These are phyloP conservation scores for Lodderomyces oxycetoniae DNA, from an alignment of 1,139 yeast species.

Conservation along the genomic window DNA sequence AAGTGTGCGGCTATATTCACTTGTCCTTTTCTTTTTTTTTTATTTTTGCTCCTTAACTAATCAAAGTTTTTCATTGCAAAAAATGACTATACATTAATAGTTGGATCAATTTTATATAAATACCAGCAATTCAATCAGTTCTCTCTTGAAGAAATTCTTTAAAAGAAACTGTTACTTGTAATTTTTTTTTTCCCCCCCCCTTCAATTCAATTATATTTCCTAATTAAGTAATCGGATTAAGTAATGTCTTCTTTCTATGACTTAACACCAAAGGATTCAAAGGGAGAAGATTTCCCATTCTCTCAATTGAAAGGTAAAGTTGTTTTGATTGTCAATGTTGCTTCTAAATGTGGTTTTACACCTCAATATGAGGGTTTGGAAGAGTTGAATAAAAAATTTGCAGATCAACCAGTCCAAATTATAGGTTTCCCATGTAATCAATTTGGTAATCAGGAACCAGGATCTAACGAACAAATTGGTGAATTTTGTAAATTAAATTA, in stretches of 20 bases:
- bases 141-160: too few species aligned
- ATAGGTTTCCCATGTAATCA: constrained; percentile 88
- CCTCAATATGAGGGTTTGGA: constrained; percentile 82
- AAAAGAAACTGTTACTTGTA: too few species aligned
- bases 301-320: constrained; percentile 77
- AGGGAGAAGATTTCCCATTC: constrained; percentile 64
- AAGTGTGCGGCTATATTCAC: too few species aligned
- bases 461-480: constrained; percentile 36
- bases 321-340: constrained; percentile 88
- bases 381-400: constrained; percentile 75
- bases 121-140: too few species aligned
- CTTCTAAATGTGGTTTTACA: constrained; percentile 84
- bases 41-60: too few species aligned
- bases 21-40: too few species aligned
- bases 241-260: constrained; percentile 41
- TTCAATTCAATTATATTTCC: too few species aligned
- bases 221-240: too few species aligned
- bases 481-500: constrained; percentile 37
- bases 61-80: too few species aligned
- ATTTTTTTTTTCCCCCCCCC: too few species aligned
- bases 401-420: constrained; percentile 57
- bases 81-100: too few species aligned
- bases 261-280: constrained; percentile 35
- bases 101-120: too few species aligned
- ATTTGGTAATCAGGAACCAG: constrained; percentile 53